Percentiles rank a stretch among this genome's conserved stretches.
Conservation (phyloP, 2,329 filamentous ascomycete species). For the Fusarium nygamai region DNA sequence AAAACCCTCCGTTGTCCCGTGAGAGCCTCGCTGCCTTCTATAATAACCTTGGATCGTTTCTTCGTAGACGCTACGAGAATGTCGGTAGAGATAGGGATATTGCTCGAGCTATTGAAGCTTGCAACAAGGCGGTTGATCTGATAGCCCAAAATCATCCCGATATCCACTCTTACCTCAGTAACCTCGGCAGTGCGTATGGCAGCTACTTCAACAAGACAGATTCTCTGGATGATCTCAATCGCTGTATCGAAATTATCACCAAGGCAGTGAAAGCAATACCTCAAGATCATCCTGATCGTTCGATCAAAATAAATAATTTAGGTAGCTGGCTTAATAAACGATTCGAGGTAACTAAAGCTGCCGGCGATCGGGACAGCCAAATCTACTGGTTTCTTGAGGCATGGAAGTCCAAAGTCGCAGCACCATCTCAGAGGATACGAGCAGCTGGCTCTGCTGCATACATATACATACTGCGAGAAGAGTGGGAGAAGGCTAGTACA, state of each 20-base stretch:
- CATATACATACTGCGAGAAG: not conserved
- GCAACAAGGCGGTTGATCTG: not conserved
- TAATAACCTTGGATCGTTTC: not conserved
- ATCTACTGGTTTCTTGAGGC: not conserved
- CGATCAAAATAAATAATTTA: not conserved
- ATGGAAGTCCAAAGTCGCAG: not conserved
- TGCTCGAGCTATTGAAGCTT: not conserved
- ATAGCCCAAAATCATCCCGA: not conserved
- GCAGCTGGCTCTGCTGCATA: not conserved
- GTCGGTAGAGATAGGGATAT: not conserved
- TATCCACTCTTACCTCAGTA: not conserved
- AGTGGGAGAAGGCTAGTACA: not conserved
- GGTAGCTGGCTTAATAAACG: not conserved
- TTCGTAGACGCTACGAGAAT: not conserved
- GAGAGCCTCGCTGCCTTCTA: not conserved
- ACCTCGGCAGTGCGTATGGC: not conserved
- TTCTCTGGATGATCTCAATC: not conserved
- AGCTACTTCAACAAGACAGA: not conserved
- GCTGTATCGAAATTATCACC: not conserved
- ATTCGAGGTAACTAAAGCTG: no score
- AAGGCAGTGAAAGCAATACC: not conserved
- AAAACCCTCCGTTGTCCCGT: accelerated
- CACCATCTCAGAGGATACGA: not conserved
- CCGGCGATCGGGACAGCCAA: accelerated
- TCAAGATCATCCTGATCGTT: not conserved